Base-by-base conservation (phyloP, 2,329 filamentous ascomycete species). In the Aspergillus spinulosporus region DNA sequence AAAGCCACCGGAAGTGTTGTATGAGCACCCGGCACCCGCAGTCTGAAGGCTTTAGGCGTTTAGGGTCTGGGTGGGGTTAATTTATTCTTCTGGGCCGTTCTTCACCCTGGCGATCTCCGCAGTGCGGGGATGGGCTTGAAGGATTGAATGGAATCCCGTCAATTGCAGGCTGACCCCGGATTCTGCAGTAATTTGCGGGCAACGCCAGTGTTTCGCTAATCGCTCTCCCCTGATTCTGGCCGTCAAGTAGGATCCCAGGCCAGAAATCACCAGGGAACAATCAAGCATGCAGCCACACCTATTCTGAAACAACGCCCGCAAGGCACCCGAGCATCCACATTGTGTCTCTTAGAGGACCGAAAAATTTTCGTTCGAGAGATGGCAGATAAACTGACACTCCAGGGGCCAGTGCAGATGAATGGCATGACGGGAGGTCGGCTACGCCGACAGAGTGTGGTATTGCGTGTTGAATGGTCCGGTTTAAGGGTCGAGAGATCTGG, bases 101-200 rank as follows among this genome's bases (percentile, higher is more conserved):
- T 54, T 62, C 58, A 51, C 49, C 55, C 55, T 60, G 57, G 52
- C 59, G 57, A 65, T 66, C 61, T n/a, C 49, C 54, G 56, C 55
- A 46, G 42, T 62, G 59, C 57, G 60, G 59, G 56, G 59, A 44
- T 52, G 49, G 29, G 34, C 34, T 37, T 8, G 34, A 37, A 37
- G 34, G 34, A 34, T 34, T 34, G 6, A 26, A 29, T 14, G 28
- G 49, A 49, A 59, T 60, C 54, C 21, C 63, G 57, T 64, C 63
- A 65, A 65, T 65, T 46, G 58, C 32, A 51, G 49, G 32, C 21
- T 32, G 37, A 15, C n/a, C 15, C 31, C 39, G 15, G 28, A 31
- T 12, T 51, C 44, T 43, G 44, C 12, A 52, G 34, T 15, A 39
- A 21, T 47, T 46, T 34, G 4, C 4, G 39, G 26, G 21, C 11